phyloP scores from a whole-genome alignment of 2,329 filamentous ascomycete genomes.

The Arthrinium puccinioides region DNA sequence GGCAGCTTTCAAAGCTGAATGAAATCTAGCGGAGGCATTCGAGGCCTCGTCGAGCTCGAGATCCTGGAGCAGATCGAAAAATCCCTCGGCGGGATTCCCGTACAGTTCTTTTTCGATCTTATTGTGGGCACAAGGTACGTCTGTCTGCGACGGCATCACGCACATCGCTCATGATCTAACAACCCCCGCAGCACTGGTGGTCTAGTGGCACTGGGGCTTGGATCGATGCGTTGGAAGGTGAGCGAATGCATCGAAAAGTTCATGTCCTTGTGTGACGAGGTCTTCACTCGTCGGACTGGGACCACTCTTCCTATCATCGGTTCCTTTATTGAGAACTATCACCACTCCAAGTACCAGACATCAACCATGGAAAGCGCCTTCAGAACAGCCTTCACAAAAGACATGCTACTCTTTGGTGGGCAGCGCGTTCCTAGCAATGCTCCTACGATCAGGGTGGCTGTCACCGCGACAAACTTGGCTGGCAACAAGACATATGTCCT shows the following conservation, averaged over 20 bases:
- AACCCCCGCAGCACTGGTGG: slow-evolving; percentile 29
- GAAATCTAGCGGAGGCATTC: slow-evolving; percentile 31
- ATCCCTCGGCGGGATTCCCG: slow-evolving; percentile 28
- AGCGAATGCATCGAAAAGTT: slow-evolving; percentile 31
- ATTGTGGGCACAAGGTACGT: slow-evolving; percentile 34
- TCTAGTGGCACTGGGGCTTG: slow-evolving; percentile 33
- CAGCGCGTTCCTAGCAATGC: slow-evolving; percentile 6
- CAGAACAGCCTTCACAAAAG: slow-evolving; percentile 23
- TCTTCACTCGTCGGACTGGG: slow-evolving; percentile 30
- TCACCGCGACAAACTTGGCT: slow-evolving; percentile 32
- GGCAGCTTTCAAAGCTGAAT: neutral
- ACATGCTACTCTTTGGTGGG: slow-evolving; percentile 28
- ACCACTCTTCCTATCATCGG: slow-evolving; percentile 25
- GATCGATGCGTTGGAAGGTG: slow-evolving; percentile 27
- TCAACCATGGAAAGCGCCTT: slow-evolving; percentile 27
- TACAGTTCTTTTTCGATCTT: slow-evolving; percentile 40
- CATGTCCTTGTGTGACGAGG: slow-evolving; percentile 26
- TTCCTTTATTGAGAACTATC: slow-evolving; percentile 17
- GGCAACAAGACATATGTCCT: slow-evolving; percentile 31
- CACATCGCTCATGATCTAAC: neutral
- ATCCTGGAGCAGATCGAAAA: slow-evolving; percentile 31
- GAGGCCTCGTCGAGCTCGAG: slow-evolving; percentile 36
- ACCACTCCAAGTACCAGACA: slow-evolving; percentile 25
- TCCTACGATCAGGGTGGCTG: slow-evolving; percentile 26
- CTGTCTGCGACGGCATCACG: too few species aligned